Base-by-base conservation (phyloP, 305 asterid species). In the Euphrasia arctica region DNA sequence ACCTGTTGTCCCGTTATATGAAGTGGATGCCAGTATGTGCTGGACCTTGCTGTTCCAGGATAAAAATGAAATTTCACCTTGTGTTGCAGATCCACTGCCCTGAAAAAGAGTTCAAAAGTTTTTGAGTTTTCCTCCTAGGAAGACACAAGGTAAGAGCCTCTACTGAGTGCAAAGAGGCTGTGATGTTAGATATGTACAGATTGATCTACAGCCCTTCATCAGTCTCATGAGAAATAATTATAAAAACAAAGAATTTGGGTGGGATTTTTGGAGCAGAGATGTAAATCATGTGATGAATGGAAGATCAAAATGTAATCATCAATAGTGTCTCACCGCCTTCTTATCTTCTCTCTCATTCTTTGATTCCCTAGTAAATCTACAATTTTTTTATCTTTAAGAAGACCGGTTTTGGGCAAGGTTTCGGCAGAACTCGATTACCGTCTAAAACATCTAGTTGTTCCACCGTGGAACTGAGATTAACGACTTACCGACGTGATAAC, bases 1-100 rank as follows among this genome's bases (percentile, higher is more conserved):
- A 90, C 99, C 99, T 27, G 97, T 94, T 58, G 95, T 85, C 73
- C 99, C 99, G 72, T 90, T 90, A 70, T 70, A 79, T 32, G 99
- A 94, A 61, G 96, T 88, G 66, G 99, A 94, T 27, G 99, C 98
- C 79, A 94, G 75, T 64, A 90, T 85, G 71, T 90, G 91, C 73
- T 85, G 92, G 69, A 90, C 95, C 78, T 85, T 85, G 79, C 83
- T 83, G 73, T 94, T 94, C 99, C 99, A 94, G 36, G 99, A 94
- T 73, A 94, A 70, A 74, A 76, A 94, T 29, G 99, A 94, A 74
- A 94, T 91, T 85, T 94, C 99, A 64, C 88, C 95, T 79, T 88
- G 99, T 62, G 95, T 72, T 32, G 96, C 90, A 63, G 97, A 85
- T 65, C 95, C 97, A 77, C 88, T 88, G 62, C 97, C 97, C 99